Conservation (phyloP, 805 yeast genomes). For the Lachancea nothofagi region DNA sequence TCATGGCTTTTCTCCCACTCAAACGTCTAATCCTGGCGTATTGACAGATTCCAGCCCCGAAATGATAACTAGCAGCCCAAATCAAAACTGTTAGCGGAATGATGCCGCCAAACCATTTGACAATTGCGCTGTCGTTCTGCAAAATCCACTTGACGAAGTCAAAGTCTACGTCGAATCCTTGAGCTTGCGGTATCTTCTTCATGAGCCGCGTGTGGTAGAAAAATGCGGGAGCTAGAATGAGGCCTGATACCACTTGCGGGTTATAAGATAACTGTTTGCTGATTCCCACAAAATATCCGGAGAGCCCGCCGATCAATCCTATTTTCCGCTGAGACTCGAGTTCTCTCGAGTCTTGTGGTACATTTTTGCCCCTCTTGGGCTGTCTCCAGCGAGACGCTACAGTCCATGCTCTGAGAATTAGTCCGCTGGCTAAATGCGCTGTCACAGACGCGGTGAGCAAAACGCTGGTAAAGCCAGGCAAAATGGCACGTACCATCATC, state of each 20-base stretch:
- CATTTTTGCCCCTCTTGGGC: conserved; percentile 9
- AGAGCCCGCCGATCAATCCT: conserved; percentile 24
- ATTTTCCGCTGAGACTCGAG: conserved; percentile 19
- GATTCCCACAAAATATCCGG: conserved; percentile 24
- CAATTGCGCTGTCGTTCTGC: conserved; percentile 14
- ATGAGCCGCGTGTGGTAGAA: conserved; percentile 20
- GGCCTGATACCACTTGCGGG: conserved; percentile 25
- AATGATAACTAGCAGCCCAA: conserved; percentile 22
- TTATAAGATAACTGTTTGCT: conserved; percentile 15
- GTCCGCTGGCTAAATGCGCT: conserved; percentile 12
- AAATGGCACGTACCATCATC: conserved; percentile 24
- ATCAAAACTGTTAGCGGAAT: conserved; percentile 21
- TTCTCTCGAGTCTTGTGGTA: conserved; percentile 13
- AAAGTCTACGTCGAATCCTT: conserved; percentile 18
- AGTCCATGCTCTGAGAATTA: conserved; percentile 15
- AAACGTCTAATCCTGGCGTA: conserved; percentile 18
- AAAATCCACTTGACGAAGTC: conserved; percentile 24
- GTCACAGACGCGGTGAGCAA: conserved; percentile 13
- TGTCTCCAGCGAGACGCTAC: conserved; percentile 4
- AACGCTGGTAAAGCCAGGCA: conserved; percentile 19
- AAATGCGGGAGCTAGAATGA: conserved; percentile 17
- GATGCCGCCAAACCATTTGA: conserved; percentile 21
- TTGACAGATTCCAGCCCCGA: conserved; percentile 23
- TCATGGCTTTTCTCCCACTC: conserved; percentile 17
- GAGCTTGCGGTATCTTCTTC: conserved; percentile 17